A percentile compares a stretch with the other conserved stretches of the same genome.
phyloP scores from a whole-genome alignment of 164 flowering plant species.

The Piper longum region DNA sequence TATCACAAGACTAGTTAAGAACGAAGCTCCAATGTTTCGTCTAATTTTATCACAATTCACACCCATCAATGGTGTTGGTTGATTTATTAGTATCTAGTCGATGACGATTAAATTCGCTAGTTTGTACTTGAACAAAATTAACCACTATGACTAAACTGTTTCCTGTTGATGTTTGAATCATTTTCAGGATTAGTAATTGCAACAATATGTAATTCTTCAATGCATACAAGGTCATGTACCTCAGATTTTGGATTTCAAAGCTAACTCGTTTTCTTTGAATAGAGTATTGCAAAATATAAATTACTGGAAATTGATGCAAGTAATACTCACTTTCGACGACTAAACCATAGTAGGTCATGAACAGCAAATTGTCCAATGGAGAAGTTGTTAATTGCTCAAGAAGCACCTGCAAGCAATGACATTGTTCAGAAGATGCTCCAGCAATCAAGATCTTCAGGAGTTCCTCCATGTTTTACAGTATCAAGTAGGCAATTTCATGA shows the following conservation, averaged over 20 bases:
- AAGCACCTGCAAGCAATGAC: constrained; percentile 32
- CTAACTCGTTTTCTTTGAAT: neutral
- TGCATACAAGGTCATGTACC: neutral
- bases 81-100: no score
- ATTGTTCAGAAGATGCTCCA: neutral
- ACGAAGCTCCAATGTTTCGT: neutral
- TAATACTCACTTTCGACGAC: constrained; percentile 43
- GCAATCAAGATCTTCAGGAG: neutral
- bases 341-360: constrained; percentile 73
- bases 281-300: neutral
- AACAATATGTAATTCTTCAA: neutral
- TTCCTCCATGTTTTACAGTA: neutral
- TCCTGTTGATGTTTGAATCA: no score
- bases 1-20: neutral
- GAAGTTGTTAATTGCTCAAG: constrained; percentile 64
- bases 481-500: neutral
- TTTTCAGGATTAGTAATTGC: no score
- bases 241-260: neutral
- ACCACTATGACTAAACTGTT: no score
- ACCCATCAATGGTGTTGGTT: neutral
- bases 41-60: neutral
- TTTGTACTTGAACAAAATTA: no score
- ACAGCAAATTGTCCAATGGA: constrained; percentile 79
- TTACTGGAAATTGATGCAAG: neutral
- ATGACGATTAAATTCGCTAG: no score